phyloP scores from a whole-genome alignment of 1,284 basidiomycete genomes.

The Moesziomyces sp. region DNA sequence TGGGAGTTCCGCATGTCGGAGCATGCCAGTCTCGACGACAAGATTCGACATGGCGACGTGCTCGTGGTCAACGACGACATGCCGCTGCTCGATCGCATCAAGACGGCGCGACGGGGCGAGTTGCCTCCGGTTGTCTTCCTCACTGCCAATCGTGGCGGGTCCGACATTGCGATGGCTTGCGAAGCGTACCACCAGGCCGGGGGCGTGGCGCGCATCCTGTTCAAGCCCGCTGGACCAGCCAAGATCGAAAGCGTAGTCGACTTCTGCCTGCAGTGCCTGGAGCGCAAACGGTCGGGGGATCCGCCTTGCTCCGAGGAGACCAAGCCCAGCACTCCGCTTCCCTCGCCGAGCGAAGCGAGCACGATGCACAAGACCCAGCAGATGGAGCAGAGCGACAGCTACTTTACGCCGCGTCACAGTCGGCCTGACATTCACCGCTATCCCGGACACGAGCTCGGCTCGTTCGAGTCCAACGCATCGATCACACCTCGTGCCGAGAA shows the following conservation, averaged over 20 bases:
- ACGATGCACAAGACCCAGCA: constrained; percentile 4
- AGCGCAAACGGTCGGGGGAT: constrained; percentile 49
- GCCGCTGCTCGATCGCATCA: constrained; percentile 70
- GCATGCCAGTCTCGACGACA: constrained; percentile 8
- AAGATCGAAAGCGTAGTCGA: constrained; percentile 78
- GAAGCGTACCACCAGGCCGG: constrained; percentile 81
- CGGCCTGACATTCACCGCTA: constrained; percentile 31
- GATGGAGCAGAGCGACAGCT: constrained; percentile 44
- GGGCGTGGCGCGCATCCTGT: constrained; percentile 84
- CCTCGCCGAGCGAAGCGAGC: constrained; percentile 37
- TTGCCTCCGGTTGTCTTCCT: constrained; percentile 79
- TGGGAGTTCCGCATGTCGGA: constrained; percentile 76
- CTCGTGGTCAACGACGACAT: constrained; percentile 85
- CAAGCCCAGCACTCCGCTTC: constrained; percentile 52
- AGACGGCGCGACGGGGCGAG: constrained; percentile 53
- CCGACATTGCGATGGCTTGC: constrained; percentile 73
- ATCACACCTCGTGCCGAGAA: constrained; percentile 27
- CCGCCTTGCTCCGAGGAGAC: constrained; percentile 46
- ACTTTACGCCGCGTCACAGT: constrained; percentile 45
- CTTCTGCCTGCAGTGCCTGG: constrained; percentile 76
- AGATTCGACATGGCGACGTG: constrained; percentile 74
- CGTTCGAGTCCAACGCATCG: constrained; percentile 39
- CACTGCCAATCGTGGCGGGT: constrained; percentile 77
- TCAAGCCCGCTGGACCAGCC: constrained; percentile 88
- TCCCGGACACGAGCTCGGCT: constrained; percentile 32